Base-by-base conservation (phyloP, 768 basidiomycete genomes). In the Russula sp. region DNA sequence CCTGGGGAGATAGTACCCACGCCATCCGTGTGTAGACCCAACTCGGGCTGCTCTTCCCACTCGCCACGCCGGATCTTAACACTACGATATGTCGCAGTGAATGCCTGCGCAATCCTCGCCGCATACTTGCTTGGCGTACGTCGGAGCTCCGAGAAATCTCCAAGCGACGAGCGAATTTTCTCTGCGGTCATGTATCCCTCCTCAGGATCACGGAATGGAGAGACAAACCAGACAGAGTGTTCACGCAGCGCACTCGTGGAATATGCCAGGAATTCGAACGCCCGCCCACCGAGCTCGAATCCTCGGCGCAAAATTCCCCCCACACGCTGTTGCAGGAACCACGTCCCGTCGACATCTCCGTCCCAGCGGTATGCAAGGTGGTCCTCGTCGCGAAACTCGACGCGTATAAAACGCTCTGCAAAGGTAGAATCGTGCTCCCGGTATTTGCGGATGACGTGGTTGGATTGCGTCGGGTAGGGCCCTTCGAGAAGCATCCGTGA, bases 351-450 rank as follows among this genome's bases (percentile, higher is more conserved):
- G 7, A 87, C 83, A 44, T 83, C 82, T 8, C 82, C 78, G 58
- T 83, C 82, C 88, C 88, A 90, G 13, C 84, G 81, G 64, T 87
- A 88, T 42, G 83, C 79, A n/a, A 88, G 77, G 39, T 79, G 79
- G 68, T 94, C 88, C 74, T 95, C 92, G 60, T 94, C 92, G 5
- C 87, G 82, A 68, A 94, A 91, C 67, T 89, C 85, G 32, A 94
- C 91, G 10, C 93, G 85, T 35, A 95, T 71, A 70, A 95, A 95
- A 67, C 83, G 76, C 35, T 89, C 82, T 50, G 85, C 78, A 61
- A 80, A 81, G 0, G 79, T 79, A 52, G 75, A 71, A 35, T 59
- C 61, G 11, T 20, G 52, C 2, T 34, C 27, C 18, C 48, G 58
- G 60, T 85, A 94, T 57, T 78, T 74, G 1, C 92, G 85, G 64